Evolutionary conservation across 1,284 basidiomycete species (phyloP).

Genomic region (Cryptococcus sp.): DNA sequence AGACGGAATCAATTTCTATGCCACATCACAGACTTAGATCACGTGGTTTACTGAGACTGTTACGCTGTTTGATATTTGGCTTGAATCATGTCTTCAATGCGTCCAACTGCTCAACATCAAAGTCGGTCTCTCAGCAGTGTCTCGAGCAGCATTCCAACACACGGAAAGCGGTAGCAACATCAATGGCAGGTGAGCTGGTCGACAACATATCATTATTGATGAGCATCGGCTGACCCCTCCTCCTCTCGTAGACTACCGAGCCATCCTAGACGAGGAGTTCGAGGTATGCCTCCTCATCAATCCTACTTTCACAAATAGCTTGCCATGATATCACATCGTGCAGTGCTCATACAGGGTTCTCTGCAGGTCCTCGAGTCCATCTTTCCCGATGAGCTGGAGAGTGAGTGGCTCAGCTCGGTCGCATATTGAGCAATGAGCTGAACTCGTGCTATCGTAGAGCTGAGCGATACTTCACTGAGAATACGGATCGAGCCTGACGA

Average conservation of each 20-base stretch:
- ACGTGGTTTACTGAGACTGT: background rate
- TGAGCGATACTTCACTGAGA: slow-evolving; percentile 76
- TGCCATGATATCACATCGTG: background rate
- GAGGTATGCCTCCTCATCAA: slow-evolving; percentile 62
- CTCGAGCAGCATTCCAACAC: too few relatives aligned
- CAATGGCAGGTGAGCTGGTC: slow-evolving; percentile 11
- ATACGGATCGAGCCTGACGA: slow-evolving; percentile 90
- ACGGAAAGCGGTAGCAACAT: background rate
- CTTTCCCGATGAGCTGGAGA: slow-evolving; percentile 88
- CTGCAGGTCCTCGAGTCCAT: slow-evolving; percentile 88
- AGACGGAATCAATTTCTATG: background rate
- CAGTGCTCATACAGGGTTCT: background rate
- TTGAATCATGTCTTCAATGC: background rate
- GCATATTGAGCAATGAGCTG: slow-evolving; percentile 56
- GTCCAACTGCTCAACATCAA: background rate
- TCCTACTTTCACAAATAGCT: background rate
- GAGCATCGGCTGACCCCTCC: background rate
- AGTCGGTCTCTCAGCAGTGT: background rate
- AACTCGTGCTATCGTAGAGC: slow-evolving; percentile 63
- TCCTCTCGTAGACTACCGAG: slow-evolving; percentile 49
- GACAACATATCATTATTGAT: background rate
- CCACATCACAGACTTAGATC: background rate
- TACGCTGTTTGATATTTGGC: background rate
- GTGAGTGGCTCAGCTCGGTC: slow-evolving; percentile 61
- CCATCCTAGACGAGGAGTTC: slow-evolving; percentile 71